A percentile compares a stretch with the other conserved stretches of the same genome.
Evolutionary conservation across 257 asterid genomes (phyloP).

Genomic region (Hygrophila difformis): DNA sequence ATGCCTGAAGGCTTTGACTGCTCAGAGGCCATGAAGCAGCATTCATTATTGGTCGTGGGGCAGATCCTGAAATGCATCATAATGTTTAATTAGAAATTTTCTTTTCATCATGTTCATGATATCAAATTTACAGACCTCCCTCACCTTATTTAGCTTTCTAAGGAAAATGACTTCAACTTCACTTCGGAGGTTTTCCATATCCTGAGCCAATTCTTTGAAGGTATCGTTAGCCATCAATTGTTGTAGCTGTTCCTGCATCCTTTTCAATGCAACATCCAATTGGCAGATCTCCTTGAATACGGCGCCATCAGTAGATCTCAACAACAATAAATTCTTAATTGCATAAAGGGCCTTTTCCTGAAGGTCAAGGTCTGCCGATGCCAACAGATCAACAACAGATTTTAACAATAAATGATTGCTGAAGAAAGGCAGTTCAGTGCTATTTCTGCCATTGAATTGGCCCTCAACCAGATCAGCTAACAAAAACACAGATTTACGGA

Average conservation of each 20-base stretch:
- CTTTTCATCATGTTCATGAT: background rate
- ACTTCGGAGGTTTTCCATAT: conserved; percentile 50
- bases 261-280: conserved; percentile 42
- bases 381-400: conserved; percentile 56
- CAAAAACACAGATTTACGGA: conserved; percentile 49
- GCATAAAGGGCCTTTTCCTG: conserved; percentile 83
- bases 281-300: conserved; percentile 49
- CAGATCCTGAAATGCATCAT: too few relatives aligned
- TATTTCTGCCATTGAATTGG: conserved; percentile 34
- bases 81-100: too few relatives aligned
- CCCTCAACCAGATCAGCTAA: conserved; percentile 58
- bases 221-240: conserved; percentile 34
- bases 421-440: conserved; percentile 34
- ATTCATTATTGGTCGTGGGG: too few relatives aligned
- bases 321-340: conserved; percentile 45
- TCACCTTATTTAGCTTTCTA: conserved; percentile 40
- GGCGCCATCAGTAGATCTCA: conserved; percentile 37
- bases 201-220: conserved; percentile 44
- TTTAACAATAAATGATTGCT: conserved; percentile 44
- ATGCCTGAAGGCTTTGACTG: too few relatives aligned
- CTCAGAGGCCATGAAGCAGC: too few relatives aligned
- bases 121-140: background rate
- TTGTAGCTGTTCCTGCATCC: conserved; percentile 42
- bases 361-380: conserved; percentile 65
- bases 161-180: conserved; percentile 52